A percentile compares a stretch with the other conserved stretches of the same genome.
phyloP scores from a whole-genome alignment of 139 green algal species.

The Chloropicon primus region DNA sequence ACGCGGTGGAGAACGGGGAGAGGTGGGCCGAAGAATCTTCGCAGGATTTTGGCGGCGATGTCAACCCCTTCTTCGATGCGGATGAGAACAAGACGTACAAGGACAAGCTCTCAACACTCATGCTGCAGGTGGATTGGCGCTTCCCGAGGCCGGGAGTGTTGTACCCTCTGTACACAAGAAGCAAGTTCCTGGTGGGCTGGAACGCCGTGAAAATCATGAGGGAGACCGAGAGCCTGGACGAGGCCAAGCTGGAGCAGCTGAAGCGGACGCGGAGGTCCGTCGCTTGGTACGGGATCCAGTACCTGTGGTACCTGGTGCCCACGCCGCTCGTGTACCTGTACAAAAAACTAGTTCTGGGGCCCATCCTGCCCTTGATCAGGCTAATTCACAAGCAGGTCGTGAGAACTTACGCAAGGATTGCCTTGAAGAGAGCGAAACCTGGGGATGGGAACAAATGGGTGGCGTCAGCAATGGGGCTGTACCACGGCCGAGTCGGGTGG shows the following conservation, averaged over 20 bases:
- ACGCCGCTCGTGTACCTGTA: neutral
- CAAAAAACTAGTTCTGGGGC: no score
- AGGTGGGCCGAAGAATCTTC: no score
- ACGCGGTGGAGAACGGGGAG: neutral
- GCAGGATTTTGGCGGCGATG: neutral
- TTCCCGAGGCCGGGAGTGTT: neutral
- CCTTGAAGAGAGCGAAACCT: no score
- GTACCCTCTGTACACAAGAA: neutral
- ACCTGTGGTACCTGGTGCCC: neutral
- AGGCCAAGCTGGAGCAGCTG: neutral
- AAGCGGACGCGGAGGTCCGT: neutral
- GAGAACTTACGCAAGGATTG: no score
- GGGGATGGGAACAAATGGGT: no score
- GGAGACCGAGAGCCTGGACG: neutral
- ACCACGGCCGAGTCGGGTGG: no score
- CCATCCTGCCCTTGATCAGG: no score
- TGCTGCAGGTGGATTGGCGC: neutral
- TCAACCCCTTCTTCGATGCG: neutral
- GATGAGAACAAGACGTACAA: neutral
- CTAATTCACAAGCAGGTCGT: no score
- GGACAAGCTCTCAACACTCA: neutral
- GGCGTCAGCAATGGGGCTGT: no score
- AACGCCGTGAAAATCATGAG: neutral
- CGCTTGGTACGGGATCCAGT: neutral
- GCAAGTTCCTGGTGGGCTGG: neutral